Evolutionary conservation across 192 early-diverging fungal species (phyloP).

Genomic region (Umbelopsis sp.): DNA sequence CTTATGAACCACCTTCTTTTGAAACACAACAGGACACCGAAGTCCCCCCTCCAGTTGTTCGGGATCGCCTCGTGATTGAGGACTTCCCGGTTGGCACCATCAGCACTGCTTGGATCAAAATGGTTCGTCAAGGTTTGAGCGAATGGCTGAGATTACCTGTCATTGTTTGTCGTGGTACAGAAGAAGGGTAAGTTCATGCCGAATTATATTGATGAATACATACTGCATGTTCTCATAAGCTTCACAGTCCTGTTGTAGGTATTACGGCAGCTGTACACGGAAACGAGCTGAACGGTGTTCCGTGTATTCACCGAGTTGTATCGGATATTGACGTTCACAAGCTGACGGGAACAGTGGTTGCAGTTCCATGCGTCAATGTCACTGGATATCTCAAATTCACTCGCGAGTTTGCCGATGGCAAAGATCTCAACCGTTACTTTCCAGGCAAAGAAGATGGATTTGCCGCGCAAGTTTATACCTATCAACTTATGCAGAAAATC

Average conservation of each 20-base stretch:
- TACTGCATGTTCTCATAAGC: background rate
- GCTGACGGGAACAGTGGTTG: conserved; percentile 84
- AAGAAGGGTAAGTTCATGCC: conserved; percentile 37
- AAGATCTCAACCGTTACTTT: conserved; percentile 85
- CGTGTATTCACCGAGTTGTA: conserved; percentile 85
- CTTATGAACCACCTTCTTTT: conserved; percentile 58
- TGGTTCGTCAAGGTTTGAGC: conserved; percentile 65
- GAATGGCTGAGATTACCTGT: conserved; percentile 58
- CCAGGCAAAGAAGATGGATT: conserved; percentile 76
- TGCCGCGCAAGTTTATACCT: conserved; percentile 80
- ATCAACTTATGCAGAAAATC: conserved; percentile 81
- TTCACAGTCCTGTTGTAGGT: conserved; percentile 34
- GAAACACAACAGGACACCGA: conserved; percentile 57
- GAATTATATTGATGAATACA: background rate
- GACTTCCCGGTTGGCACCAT: conserved; percentile 63
- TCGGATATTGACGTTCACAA: conserved; percentile 72
- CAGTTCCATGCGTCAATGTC: conserved; percentile 87
- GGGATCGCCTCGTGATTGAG: conserved; percentile 62
- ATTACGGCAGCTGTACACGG: conserved; percentile 88
- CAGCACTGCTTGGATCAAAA: conserved; percentile 71
- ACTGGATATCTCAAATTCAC: conserved; percentile 79
- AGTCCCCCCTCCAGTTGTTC: conserved; percentile 62
- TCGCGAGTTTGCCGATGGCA: conserved; percentile 86
- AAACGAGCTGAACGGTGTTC: conserved; percentile 92
- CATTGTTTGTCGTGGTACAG: conserved; percentile 38